Base-by-base conservation (phyloP, 2,329 filamentous ascomycete genomes). In the Teratosphaeria destructans region DNA sequence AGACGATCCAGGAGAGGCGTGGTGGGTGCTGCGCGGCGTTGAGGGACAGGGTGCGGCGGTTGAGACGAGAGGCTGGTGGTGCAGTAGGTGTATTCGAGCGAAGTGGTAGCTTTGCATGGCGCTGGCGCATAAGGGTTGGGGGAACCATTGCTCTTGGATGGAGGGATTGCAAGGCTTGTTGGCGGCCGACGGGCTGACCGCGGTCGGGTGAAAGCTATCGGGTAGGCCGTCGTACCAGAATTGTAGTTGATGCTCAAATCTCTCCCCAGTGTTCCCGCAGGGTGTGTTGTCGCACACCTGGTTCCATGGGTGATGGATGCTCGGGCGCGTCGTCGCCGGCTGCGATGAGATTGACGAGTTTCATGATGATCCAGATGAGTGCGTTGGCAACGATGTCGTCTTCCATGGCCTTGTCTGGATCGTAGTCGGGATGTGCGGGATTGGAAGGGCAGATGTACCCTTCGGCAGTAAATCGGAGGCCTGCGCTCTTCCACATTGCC, bases 101-200 rank as follows among this genome's bases (percentile, higher is more conserved):
- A 87, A 86, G 65, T 87, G 82, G 63, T 85, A 86, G 61, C 79
- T 79, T 65, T 86, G 83, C 79, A 86, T 86, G 1, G 83, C 83
- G 2, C 84, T 83, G 0, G 82, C 83, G 70, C 84, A 87, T 77
- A 87, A 81, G 0, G 84, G 78, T 0, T 83, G 76, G 57, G 79
- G 79, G 69, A 85, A 86, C 83, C 85, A 87, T 12, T 85, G 78
- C 66, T 85, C 82, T 72, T 77, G 69, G 29, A 68, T 63, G 37
- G 60, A 62, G 43, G 37, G 10, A 32, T 32, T 35, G 54, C 56
- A 55, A 26, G 49, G 27, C 29, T 58, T 26, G 12, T 47, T 27
- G 32, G 58, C 53, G 73, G 29, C 35, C 4, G 74, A 16, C 78
- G 75, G 26, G 81, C 73, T 52, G 78, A 66, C 75, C 8, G 80